Evolutionary conservation across 768 basidiomycete genomes (phyloP).

Genomic region (Holtermannia corniformis): DNA sequence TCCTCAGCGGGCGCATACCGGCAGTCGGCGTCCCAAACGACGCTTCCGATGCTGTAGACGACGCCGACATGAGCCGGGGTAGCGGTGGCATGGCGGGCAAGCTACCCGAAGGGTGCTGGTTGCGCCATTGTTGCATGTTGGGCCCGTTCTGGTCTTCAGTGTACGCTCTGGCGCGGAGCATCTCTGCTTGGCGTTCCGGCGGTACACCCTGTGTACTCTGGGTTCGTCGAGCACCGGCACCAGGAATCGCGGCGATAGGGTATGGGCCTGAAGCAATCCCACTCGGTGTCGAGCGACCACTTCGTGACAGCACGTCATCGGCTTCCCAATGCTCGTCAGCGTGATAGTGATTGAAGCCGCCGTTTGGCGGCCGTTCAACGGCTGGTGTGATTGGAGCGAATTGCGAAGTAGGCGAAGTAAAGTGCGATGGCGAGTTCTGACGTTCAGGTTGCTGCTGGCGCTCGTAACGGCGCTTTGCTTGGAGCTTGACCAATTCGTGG

Average conservation of each 20-base stretch:
- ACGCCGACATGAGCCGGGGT: conserved; percentile 35
- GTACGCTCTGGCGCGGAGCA: conserved; percentile 55
- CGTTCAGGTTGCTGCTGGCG: conserved; percentile 44
- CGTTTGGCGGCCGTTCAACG: conserved; percentile 25
- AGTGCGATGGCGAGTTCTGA: conserved; percentile 33
- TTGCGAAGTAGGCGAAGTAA: conserved; percentile 17
- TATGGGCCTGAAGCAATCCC: conserved; percentile 9
- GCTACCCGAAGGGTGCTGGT: conserved; percentile 45
- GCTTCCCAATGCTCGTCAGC: conserved; percentile 59
- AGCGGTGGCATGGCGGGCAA: conserved; percentile 40
- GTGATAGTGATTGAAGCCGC: conserved; percentile 26
- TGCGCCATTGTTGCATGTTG: conserved; percentile 58
- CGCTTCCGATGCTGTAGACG: conserved; percentile 30
- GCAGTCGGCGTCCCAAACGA: conserved; percentile 17
- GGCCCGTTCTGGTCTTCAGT: conserved; percentile 61
- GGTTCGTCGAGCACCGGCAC: conserved; percentile 51
- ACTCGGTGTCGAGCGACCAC: conserved; percentile 30
- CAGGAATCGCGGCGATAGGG: conserved; percentile 67
- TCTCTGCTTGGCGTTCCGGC: conserved; percentile 49
- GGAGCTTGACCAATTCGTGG: conserved; percentile 68
- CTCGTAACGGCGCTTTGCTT: conserved; percentile 47
- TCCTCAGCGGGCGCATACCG: conserved; percentile 2
- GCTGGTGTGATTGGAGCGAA: conserved; percentile 35
- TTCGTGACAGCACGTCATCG: conserved; percentile 17
- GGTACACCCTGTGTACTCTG: conserved; percentile 53